A percentile compares a stretch with the other conserved stretches of the same genome.
These are phyloP conservation scores for Aspergillus diversus DNA, from an alignment of 495 filamentous ascomycete species.

Conservation along the genomic window DNA sequence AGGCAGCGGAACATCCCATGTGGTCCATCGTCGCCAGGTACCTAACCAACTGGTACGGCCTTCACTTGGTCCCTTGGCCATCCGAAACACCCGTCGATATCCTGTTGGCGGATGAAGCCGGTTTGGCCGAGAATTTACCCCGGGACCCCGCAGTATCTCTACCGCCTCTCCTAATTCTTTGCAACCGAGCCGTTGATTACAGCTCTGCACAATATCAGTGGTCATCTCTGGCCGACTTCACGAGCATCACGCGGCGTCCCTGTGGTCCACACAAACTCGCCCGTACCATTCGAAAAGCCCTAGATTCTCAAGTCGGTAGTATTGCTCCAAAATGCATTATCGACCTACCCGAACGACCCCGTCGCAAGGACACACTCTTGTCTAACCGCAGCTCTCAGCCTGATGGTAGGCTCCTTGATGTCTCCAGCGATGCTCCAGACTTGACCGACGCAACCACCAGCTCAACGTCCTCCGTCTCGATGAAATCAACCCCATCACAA, in stretches of 20 bases:
- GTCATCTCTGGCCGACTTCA: slow-evolving; percentile 35
- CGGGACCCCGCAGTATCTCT: slow-evolving; percentile 21
- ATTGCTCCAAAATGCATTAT: slow-evolving; percentile 22
- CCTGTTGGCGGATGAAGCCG: slow-evolving; percentile 45
- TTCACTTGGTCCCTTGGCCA: slow-evolving; percentile 44
- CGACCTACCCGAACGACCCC: slow-evolving; percentile 20
- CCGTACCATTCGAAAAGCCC: slow-evolving; percentile 49
- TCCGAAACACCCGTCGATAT: slow-evolving; percentile 38
- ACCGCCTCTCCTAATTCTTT: slow-evolving; percentile 42
- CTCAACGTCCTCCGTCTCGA: slow-evolving; percentile 14
- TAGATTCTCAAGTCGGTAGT: slow-evolving; percentile 27
- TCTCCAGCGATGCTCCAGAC: slow-evolving; percentile 16
- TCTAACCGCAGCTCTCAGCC: background rate
- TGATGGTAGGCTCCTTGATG: slow-evolving; percentile 7
- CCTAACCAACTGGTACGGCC: slow-evolving; percentile 50
- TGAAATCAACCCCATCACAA: slow-evolving; percentile 20
- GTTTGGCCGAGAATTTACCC: slow-evolving; percentile 29
- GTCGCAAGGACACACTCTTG: background rate
- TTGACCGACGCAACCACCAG: slow-evolving; percentile 16
- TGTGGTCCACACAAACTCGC: slow-evolving; percentile 69
- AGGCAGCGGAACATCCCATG: slow-evolving; percentile 20
- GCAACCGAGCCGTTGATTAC: slow-evolving; percentile 41
- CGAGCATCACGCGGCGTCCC: slow-evolving; percentile 54
- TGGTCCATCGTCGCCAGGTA: slow-evolving; percentile 35
- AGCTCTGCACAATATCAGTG: slow-evolving; percentile 33